These are phyloP conservation scores for Hygrocybe punicea DNA, from an alignment of 768 basidiomycete species.

Conservation along the genomic window DNA sequence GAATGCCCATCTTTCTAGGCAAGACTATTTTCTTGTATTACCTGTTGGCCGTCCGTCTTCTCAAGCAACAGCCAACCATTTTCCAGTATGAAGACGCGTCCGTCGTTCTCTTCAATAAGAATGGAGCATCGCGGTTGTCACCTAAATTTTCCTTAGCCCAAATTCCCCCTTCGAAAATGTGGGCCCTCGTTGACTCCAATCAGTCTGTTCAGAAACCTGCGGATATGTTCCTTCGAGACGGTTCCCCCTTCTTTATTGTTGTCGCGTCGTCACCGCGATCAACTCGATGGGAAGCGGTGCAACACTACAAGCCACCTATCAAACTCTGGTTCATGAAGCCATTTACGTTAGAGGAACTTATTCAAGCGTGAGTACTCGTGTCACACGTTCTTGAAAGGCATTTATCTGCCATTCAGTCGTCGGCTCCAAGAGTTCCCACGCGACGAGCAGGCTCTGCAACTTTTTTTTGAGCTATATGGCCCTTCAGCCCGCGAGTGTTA, in stretches of 20 bases:
- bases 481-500: slow-evolving; percentile 2
- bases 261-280: slow-evolving; percentile 1
- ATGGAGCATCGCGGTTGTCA: not conserved
- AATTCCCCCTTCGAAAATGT: not conserved
- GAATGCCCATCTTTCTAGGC: not conserved
- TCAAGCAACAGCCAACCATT: slow-evolving; percentile 2
- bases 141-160: not conserved
- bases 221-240: not conserved
- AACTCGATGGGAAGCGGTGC: not conserved
- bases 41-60: slow-evolving; percentile 5
- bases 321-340: slow-evolving; percentile 8
- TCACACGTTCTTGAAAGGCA: not conserved
- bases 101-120: not conserved
- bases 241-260: slow-evolving; percentile 7
- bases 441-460: slow-evolving; percentile 4
- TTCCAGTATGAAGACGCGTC: not conserved
- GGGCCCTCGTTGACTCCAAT: slow-evolving; percentile 1
- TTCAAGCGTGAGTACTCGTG: slow-evolving; percentile 8
- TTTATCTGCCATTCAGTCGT: slow-evolving; percentile 8
- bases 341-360: slow-evolving; percentile 10
- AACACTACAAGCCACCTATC: slow-evolving; percentile 6
- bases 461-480: not conserved
- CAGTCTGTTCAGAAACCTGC: not conserved
- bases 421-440: slow-evolving; percentile 7
- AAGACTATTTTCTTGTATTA: slow-evolving; percentile 8